Percentiles rank a stretch among this genome's conserved stretches.
phyloP scores from a whole-genome alignment of 2,329 filamentous ascomycete genomes.

The Shiraia bambusicola region DNA sequence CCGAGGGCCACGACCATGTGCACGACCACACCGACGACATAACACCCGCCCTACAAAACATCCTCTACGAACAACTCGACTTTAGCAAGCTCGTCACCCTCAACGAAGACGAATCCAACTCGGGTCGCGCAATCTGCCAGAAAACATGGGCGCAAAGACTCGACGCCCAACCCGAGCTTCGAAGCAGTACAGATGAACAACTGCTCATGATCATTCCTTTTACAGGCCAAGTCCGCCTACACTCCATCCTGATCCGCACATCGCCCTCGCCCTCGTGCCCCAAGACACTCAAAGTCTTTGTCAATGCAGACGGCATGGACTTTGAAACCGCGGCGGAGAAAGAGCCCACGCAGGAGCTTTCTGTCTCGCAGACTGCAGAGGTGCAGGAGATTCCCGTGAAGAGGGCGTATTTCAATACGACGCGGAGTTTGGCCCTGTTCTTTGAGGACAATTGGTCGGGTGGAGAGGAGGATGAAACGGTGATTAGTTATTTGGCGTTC shows the following conservation, averaged over 20 bases:
- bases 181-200: constrained; percentile 88
- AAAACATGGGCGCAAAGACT: constrained; percentile 91
- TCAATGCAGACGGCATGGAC: constrained; percentile 81
- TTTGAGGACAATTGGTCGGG: constrained; percentile 83
- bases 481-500: constrained; percentile 83
- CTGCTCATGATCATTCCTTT: constrained; percentile 92
- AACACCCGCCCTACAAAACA: constrained; percentile 84
- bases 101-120: constrained; percentile 72
- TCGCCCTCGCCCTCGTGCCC: constrained; percentile 71
- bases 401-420: constrained; percentile 83
- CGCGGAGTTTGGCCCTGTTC: constrained; percentile 81
- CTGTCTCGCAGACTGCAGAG: constrained; percentile 75
- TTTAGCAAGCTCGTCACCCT: constrained; percentile 82
- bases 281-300: constrained; percentile 79
- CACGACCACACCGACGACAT: constrained; percentile 94
- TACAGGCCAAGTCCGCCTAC: constrained; percentile 88
- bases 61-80: constrained; percentile 88
- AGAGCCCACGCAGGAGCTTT: constrained; percentile 71
- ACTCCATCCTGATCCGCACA: constrained; percentile 83
- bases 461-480: constrained; percentile 77
- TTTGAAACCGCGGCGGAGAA: constrained; percentile 74
- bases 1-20: constrained; percentile 47
- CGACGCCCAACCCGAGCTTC: constrained; percentile 69
- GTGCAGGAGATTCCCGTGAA: constrained; percentile 86
- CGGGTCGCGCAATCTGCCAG: constrained; percentile 74